A percentile compares a stretch with the other conserved stretches of the same genome.
Conservation (phyloP, 1,139 yeast species). For the Blastobotrys persicus region DNA sequence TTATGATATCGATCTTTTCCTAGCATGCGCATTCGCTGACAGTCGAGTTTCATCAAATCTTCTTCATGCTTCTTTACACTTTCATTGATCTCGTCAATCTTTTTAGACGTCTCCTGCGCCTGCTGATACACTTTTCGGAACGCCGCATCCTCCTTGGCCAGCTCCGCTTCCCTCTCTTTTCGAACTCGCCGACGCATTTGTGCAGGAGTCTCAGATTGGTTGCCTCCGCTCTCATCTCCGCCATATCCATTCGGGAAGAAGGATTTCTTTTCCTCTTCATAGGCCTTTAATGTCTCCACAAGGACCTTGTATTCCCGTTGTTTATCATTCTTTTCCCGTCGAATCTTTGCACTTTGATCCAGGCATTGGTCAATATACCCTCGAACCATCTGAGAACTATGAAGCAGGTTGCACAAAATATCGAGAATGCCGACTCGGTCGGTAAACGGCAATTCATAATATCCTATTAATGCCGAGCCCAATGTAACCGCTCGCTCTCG, state of each 20-base stretch:
- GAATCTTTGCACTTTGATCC: conserved; percentile 59
- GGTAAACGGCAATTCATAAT: conserved; percentile 50
- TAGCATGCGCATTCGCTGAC: conserved; percentile 70
- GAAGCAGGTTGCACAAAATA: conserved; percentile 56
- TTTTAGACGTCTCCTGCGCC: conserved; percentile 17
- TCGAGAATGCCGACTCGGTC: conserved; percentile 53
- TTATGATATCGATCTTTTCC: conserved; percentile 86
- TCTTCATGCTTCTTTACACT: conserved; percentile 38
- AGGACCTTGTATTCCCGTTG: conserved; percentile 56
- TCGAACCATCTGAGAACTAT: conserved; percentile 60
- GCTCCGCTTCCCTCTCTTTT: conserved; percentile 44
- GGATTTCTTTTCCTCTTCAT: conserved; percentile 32
- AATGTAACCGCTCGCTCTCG: conserved; percentile 49
- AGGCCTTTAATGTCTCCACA: conserved; percentile 49
- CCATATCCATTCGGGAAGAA: conserved; percentile 26
- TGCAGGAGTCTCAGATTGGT: conserved; percentile 19
- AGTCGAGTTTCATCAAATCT: conserved; percentile 46
- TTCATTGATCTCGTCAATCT: conserved; percentile 24
- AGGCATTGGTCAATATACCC: conserved; percentile 64
- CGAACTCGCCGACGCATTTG: conserved; percentile 23
- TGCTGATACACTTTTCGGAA: conserved; percentile 46
- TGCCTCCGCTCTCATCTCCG: conserved; percentile 14
- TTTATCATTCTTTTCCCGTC: conserved; percentile 68
- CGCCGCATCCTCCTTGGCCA: conserved; percentile 47
- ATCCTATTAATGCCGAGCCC: conserved; percentile 49